Evolutionary conservation across 1,284 basidiomycete genomes (phyloP).

Genomic region (Ustilago bromivora): DNA sequence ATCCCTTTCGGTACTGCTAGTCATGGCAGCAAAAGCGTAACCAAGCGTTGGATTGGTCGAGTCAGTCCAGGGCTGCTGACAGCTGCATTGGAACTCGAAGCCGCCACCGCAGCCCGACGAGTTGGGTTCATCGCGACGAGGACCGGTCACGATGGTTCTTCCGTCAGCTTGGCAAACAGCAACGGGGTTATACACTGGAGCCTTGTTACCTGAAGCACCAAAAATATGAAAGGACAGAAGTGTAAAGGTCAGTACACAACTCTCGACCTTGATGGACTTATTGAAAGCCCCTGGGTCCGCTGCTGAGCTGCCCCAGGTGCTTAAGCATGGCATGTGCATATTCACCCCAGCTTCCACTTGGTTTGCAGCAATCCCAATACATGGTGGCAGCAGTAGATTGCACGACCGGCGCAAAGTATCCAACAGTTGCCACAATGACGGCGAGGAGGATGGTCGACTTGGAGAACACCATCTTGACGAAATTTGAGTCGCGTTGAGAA

Average conservation of each 20-base stretch:
- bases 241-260: too few species aligned
- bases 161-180: conserved; percentile 29
- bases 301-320: too few species aligned
- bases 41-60: conserved; percentile 22
- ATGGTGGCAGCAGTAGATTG: conserved; percentile 34
- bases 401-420: conserved; percentile 21
- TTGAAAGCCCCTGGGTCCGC: too few species aligned
- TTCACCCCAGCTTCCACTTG: not conserved
- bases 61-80: conserved; percentile 50
- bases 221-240: too few species aligned
- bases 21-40: conserved; percentile 39
- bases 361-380: conserved; percentile 48
- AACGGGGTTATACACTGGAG: conserved; percentile 28
- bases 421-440: conserved; percentile 13
- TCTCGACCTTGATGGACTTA: too few species aligned
- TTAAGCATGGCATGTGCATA: too few species aligned
- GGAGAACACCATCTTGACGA: conserved; percentile 25
- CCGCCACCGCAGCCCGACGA: conserved; percentile 48
- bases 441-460: conserved; percentile 29
- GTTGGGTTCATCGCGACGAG: conserved; percentile 18
- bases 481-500: not conserved
- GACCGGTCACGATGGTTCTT: conserved; percentile 39
- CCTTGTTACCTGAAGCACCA: conserved; percentile 5
- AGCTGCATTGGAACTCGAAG: conserved; percentile 38
- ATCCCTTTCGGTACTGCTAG: conserved; percentile 21